These are phyloP conservation scores for Pinus albicaulis DNA, from an alignment of 75 land plant species.

Conservation along the genomic window DNA sequence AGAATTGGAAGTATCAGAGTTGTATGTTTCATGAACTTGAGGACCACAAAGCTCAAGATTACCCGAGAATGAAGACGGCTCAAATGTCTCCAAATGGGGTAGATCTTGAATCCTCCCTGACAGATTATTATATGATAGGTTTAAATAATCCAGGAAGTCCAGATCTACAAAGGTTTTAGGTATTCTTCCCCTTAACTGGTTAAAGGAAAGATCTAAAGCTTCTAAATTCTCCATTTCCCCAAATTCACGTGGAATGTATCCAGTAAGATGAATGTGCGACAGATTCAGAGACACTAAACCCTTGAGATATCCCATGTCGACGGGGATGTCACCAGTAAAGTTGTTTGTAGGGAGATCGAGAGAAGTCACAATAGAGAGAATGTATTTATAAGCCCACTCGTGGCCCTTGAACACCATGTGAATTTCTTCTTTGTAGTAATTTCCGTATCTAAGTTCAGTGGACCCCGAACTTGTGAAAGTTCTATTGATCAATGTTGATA, in stretches of 20 bases:
- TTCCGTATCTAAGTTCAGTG: not conserved
- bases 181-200: slow-evolving; percentile 14
- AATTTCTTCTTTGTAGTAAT: not conserved
- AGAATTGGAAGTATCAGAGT: not conserved
- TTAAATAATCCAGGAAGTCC: not conserved
- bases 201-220: slow-evolving; percentile 10
- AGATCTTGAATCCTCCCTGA: slow-evolving; percentile 5
- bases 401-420: not conserved
- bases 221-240: slow-evolving; percentile 1
- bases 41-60: slow-evolving; percentile 15
- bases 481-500: not conserved
- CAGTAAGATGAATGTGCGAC: not conserved
- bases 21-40: not conserved
- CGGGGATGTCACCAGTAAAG: slow-evolving; percentile 7
- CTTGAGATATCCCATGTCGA: not conserved
- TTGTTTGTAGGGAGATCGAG: slow-evolving; percentile 3
- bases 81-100: not conserved
- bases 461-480: not conserved
- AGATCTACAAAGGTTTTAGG: not conserved
- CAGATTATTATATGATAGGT: slow-evolving; percentile 9
- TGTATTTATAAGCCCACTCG: not conserved
- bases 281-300: not conserved
- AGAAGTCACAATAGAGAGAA: not conserved
- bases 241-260: not conserved
- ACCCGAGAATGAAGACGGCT: not conserved